Evolutionary conservation across 1,284 basidiomycete species (phyloP), one percentile per base, ranked within the genome.

Genomic region (Rhodotorula mucilaginosa): DNA sequence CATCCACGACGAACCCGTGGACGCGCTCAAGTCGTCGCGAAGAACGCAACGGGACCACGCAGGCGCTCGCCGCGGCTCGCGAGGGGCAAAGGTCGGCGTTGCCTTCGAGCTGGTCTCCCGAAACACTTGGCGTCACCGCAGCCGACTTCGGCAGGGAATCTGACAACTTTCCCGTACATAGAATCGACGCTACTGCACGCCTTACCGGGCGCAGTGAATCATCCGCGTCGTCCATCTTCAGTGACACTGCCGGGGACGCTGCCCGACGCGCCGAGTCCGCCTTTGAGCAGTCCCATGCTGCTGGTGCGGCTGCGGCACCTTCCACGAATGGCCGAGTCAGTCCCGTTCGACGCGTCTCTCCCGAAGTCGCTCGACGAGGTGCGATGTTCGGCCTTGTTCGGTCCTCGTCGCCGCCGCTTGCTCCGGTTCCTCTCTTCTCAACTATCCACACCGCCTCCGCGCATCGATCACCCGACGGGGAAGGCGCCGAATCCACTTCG

Each of bases 281-380:
- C 39, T 44, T 13, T 2, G 39, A 44, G 39, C 39, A 2, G 10
- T 44, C 10, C 39, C 39, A 12, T 2, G 10, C 39, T 44, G 10
- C 39, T 18, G 7, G 2, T 13, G 13, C 13, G 7, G 3, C 6
- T 56, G 29, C 15, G 12, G 12, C 16, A 7, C n/a, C 26, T 1
- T 31, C 26, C 8, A 13, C 12, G n/a, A 29, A 16, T 16, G 54
- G 54, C 16, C 54, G 54, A 16, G 5, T 39, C 8, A 58, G 52
- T 39, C 70, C 70, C 29, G 54, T 47, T 3, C 56, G 64, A 8
- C 56, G 58, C 3, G 51, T 68, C n/a, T 72, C 70, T 48, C 70
- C 70, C 2, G 70, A 69, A 16, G 64, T 71, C 6, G 63, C 63
- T 0, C 58, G 66, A 1, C 29, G 66, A 6, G 70, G 59, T 3